Base-by-base conservation (phyloP, 208 protist genomes). In the Borovskyia barvae region DNA sequence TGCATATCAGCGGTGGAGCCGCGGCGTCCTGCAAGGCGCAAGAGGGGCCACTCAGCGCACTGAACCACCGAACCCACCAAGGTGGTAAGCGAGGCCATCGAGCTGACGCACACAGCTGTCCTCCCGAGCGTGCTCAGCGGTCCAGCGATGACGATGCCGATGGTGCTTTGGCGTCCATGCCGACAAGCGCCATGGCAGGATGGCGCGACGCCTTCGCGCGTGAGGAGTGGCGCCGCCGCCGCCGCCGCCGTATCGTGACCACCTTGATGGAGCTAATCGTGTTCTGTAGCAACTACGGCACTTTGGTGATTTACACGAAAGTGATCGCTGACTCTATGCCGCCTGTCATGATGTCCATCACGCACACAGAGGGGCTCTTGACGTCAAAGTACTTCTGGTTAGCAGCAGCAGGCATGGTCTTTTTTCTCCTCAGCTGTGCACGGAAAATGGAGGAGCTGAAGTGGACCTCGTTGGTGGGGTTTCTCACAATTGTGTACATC, bases 391-490 rank as follows among this genome's bases (percentile, higher is more conserved):
- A 52, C 22, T 80, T 80, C 57, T 94, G 87, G 87, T 54, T 84
- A 5, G 7, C 75, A 1, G 33, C 69, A 3, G 77, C 76, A 12
- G 87, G 83, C 2, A 43, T 82, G 17, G 48, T 94, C 0, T 91
- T 94, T 42, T 90, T 90, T 65, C 15, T 82, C 25, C 62, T 89
- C 3, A 87, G 69, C 52, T 92, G 74, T 50, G 67, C 66, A n/a
- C 74, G 81, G 17, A 85, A 87, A 50, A 88, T 94, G 77, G 72
- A 85, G 54, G 87, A 94, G 66, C 77, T 94, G 26, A 94, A 91
- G 72, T 89, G 79, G 75, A 74, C 79, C 14, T 94, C 87, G 15
- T 37, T 88, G 32, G 67, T 94, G 12, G 87, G 81, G 11, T 91
- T 94, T 46, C 48, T 89, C 14, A 90, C 87, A 30, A 94, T 94